These are phyloP conservation scores for Terfezia boudieri DNA, from an alignment of 495 filamentous ascomycete species.

Conservation along the genomic window DNA sequence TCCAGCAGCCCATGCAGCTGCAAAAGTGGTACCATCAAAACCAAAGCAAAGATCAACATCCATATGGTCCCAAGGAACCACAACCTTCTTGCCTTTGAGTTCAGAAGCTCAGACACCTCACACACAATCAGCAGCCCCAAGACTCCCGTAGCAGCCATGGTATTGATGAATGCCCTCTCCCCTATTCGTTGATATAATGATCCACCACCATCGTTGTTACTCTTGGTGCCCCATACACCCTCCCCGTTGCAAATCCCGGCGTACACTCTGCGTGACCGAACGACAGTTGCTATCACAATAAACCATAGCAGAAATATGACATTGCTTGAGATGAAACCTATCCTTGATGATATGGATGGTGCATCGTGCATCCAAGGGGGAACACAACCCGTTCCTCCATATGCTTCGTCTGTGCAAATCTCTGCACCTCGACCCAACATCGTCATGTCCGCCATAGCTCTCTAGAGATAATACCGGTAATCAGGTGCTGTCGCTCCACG, in stretches of 20 bases:
- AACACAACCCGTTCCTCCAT: not conserved
- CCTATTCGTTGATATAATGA: slow-evolving; percentile 22
- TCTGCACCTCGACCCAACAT: too few relatives aligned
- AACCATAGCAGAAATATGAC: not conserved
- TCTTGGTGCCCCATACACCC: too few relatives aligned
- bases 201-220: too few relatives aligned
- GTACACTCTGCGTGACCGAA: not conserved
- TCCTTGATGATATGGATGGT: not conserved
- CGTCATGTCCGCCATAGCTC: too few relatives aligned
- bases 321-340: not conserved
- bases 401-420: too few relatives aligned
- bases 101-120: slow-evolving; percentile 51
- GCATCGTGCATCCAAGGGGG: not conserved
- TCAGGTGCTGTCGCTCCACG: too few relatives aligned
- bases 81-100: slow-evolving; percentile 34
- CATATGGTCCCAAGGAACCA: slow-evolving; percentile 32
- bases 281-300: not conserved
- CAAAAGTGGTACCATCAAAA: slow-evolving; percentile 46
- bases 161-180: slow-evolving; percentile 42
- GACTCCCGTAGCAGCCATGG: slow-evolving; percentile 48
- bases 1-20: slow-evolving; percentile 45
- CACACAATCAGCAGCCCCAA: slow-evolving; percentile 54
- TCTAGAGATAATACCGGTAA: too few relatives aligned
- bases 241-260: not conserved
- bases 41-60: slow-evolving; percentile 37